Base-by-base conservation (phyloP, 164 flowering plant genomes). In the Hamamelis virginiana region DNA sequence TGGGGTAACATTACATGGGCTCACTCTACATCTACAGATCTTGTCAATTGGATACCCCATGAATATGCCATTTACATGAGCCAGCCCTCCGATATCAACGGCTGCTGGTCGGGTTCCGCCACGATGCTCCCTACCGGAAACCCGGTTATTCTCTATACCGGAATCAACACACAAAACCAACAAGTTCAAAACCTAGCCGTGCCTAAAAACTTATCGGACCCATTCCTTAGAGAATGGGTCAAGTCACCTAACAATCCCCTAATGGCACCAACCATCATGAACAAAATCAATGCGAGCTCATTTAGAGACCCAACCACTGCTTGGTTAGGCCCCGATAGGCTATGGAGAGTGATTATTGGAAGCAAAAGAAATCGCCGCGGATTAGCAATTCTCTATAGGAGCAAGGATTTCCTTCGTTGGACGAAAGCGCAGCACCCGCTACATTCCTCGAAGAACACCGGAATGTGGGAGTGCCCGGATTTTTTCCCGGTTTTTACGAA, bases 1-100 rank as follows among this genome's bases (percentile, higher is more conserved):
- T 82, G 81, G 80, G 83, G 84, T 8, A 78, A 83, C 74, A 83
- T 83, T 0, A 80, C 80, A 0, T 86, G 89, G 89, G 89, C 78
- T 1, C 91, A 87, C 50, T 80, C 91, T 0, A 62, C 74, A 45
- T 87, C 91, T 12, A 68, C 48, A 8, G 89, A 87, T 64, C 64
- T 87, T 18, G 65, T 87, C 69, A 80, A 83, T 46, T 87, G 91
- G 91, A 51, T 28, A n/a, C 77, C 72, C 1, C 78, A 74, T 5
- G 65, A 78, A 0, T 81, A 57, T 3, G 87, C 89, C 3, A 69
- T 87, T 43, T 47, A 11, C 51, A 84, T 86, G 10, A 27, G 80
- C 1, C 25, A 73, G 21, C 76, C 81, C 1, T 81, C 69, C 50
- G 86, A 86, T 41, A 72, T 69, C 69, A 74, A 82, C 1, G 84